Conservation (phyloP, 2,329 filamentous ascomycete genomes). For the Penicillium fuscoglaucum region DNA sequence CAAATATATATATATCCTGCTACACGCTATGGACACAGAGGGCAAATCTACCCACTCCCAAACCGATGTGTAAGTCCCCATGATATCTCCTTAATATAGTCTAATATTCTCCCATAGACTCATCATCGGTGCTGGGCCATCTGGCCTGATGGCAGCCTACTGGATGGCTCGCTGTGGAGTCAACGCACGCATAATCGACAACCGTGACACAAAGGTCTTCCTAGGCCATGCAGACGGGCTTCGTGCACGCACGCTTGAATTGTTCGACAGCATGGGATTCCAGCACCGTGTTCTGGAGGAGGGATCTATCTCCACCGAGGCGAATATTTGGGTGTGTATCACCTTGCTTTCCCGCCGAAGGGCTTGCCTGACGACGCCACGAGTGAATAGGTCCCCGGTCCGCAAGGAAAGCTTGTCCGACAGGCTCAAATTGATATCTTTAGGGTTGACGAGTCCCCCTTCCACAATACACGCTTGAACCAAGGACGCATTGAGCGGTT, state of each 20-base stretch:
- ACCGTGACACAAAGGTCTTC: constrained; percentile 41
- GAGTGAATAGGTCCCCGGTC: constrained; percentile 37
- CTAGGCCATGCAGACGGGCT: constrained; percentile 30
- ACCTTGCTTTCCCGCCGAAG: neutral
- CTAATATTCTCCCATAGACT: constrained; percentile 11
- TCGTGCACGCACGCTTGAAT: constrained; percentile 36
- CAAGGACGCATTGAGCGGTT: constrained; percentile 70
- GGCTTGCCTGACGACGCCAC: neutral
- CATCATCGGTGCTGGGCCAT: constrained; percentile 54
- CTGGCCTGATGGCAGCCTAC: constrained; percentile 51
- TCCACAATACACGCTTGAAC: constrained; percentile 67
- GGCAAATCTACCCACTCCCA: neutral
- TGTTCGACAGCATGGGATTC: constrained; percentile 70
- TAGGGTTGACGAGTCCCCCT: constrained; percentile 57
- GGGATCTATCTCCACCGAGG: constrained; percentile 68
- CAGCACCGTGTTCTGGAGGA: constrained; percentile 65
- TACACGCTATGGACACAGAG: neutral
- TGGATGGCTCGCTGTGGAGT: constrained; percentile 54
- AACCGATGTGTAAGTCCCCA: constrained; percentile 6
- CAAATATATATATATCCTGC: neutral
- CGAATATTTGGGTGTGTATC: constrained; percentile 48
- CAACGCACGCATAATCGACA: constrained; percentile 51
- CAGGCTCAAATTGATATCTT: constrained; percentile 63
- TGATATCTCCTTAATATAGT: fast-evolving
- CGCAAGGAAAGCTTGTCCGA: constrained; percentile 58